These are phyloP conservation scores for Hippophae tibetana DNA, from an alignment of 306 rosid species.

Conservation along the genomic window DNA sequence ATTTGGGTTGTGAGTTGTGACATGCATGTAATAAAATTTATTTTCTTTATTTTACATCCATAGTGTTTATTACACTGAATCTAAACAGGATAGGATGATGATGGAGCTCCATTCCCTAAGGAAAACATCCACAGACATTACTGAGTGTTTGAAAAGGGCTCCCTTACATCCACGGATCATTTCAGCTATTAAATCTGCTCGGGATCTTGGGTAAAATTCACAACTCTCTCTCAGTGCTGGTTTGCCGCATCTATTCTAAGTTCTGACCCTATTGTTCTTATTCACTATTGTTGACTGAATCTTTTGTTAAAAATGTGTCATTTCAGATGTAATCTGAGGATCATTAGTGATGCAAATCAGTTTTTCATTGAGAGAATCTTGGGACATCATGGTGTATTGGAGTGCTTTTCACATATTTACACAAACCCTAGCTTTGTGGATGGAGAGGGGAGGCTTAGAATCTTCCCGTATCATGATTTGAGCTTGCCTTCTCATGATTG, in stretches of 20 bases:
- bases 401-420: constrained; percentile 48
- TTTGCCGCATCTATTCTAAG: background rate
- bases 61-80: constrained; percentile 1
- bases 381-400: constrained; percentile 47
- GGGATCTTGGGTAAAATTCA: constrained; percentile 37
- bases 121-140: constrained; percentile 29
- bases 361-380: constrained; percentile 55
- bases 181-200: constrained; percentile 61
- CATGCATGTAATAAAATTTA: no score
- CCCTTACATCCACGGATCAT: constrained; percentile 39
- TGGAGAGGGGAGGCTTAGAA: constrained; percentile 41
- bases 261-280: background rate
- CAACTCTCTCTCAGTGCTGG: background rate
- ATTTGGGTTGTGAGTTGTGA: no score
- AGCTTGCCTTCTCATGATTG: constrained; percentile 53
- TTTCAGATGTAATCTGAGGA: constrained; percentile 63
- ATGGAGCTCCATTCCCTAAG: constrained; percentile 60
- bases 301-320: constrained; percentile 2
- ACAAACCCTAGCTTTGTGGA: constrained; percentile 53
- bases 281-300: constrained; percentile 2
- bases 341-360: constrained; percentile 68
- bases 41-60: background rate
- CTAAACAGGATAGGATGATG: constrained; percentile 46
- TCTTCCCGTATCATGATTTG: constrained; percentile 45
- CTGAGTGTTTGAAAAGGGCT: constrained; percentile 42